Conservation (phyloP, 768 basidiomycete species). For the Xanthoconium stramineum region DNA sequence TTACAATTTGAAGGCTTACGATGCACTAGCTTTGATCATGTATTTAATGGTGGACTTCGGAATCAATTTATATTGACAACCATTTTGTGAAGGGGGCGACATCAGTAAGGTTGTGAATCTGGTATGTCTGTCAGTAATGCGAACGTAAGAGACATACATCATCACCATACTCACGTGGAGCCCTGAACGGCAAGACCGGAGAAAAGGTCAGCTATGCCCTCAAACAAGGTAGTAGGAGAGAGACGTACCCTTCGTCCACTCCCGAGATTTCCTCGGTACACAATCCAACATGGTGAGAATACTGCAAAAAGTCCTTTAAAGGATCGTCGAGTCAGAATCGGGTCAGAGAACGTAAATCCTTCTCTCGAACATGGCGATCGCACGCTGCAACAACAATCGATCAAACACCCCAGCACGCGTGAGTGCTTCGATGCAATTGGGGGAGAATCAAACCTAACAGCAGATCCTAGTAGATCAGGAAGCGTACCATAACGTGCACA, state of each 20-base stretch:
- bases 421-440: constrained; percentile 79
- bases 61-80: too few species aligned
- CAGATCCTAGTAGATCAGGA: background rate
- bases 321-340: background rate
- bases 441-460: background rate
- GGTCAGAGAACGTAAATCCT: constrained; percentile 8
- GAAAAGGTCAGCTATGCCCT: background rate
- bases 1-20: too few species aligned
- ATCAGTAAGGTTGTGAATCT: too few species aligned
- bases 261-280: constrained; percentile 86
- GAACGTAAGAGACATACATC: too few species aligned
- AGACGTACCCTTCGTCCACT: constrained; percentile 73
- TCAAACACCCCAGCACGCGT: constrained; percentile 84
- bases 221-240: background rate
- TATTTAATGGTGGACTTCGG: too few species aligned
- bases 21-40: too few species aligned
- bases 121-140: too few species aligned
- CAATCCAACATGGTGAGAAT: constrained; percentile 83
- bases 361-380: constrained; percentile 90
- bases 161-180: too few species aligned
- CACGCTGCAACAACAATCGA: constrained; percentile 57
- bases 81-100: too few species aligned
- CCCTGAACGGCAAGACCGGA: too few species aligned
- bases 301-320: constrained; percentile 68
- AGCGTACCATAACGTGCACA: constrained; percentile 77